Base-by-base conservation (phyloP, 805 yeast genomes). In the Candida golubevii region DNA sequence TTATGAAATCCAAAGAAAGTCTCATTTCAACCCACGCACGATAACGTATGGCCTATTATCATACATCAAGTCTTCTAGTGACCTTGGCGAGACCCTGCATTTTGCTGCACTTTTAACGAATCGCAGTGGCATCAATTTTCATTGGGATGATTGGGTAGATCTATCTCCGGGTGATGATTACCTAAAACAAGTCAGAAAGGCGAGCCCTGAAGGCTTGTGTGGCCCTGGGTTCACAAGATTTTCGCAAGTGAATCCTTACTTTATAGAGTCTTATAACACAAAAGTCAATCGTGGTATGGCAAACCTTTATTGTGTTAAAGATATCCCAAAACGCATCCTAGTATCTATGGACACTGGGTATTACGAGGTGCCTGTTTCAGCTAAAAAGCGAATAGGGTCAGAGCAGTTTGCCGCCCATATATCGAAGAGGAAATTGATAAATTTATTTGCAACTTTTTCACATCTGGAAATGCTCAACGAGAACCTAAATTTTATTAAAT, bases 131-230 rank as follows among this genome's bases (percentile, higher is more conserved):
- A 51, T 66, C n/a, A 45, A 44, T 45, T 67, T 67, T 53, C 72
- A 67, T 51, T 67, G 72, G 72, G 72, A 67, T 46, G 70, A 67
- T 48, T 67, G 70, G 67, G 56, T 63, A 18, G 72, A 66, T 43
- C 44, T 61, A 30, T 44, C 48, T 12, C 60, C 63, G 7, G 69
- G 55, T 0, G 45, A 61, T 38, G 11, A 45, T 10, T 33, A 60
- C 4, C 45, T 67, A 13, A 47, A 49, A 15, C 31, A 42, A 10
- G 56, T 49, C 29, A 49, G 64, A 26, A 33, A 36, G 8, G 27
- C 38, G 4, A 41, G 38, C 33, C 51, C 60, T 15, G 51, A 49
- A 5, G 69, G 67, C 4, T 10, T 38, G 26, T 67, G 72, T 44
- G 61, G 56, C 27, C 37, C 40, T n/a, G 36, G 36, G 8, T 36